Evolutionary conservation across 768 basidiomycete genomes (phyloP).

Genomic region (Tubosaeta sp.): DNA sequence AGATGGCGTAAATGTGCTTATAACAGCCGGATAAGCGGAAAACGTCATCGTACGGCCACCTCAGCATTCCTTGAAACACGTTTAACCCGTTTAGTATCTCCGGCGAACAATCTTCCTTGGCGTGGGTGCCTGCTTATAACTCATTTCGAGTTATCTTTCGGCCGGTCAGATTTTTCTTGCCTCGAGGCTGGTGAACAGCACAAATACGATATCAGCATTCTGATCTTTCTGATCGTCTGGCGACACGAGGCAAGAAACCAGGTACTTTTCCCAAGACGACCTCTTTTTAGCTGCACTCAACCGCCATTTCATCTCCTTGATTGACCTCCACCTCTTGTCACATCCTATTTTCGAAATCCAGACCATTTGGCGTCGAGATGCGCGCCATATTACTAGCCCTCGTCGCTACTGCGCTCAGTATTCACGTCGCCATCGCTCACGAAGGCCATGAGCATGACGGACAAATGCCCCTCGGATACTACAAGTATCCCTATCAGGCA

Average conservation of each 20-base stretch:
- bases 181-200: conserved; percentile 45
- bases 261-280: conserved; percentile 26
- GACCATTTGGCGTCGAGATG: conserved; percentile 14
- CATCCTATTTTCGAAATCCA: not conserved
- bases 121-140: conserved; percentile 7
- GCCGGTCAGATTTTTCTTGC: conserved; percentile 17
- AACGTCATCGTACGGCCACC: conserved; percentile 2
- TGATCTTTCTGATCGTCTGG: conserved; percentile 7
- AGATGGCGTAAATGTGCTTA: conserved; percentile 4
- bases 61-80: conserved; percentile 9
- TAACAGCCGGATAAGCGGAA: conserved; percentile 13
- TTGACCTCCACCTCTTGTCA: not conserved
- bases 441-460: conserved; percentile 40
- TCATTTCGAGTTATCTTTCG: conserved; percentile 7
- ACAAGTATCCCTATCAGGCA: conserved; percentile 62
- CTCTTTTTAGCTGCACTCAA: conserved; percentile 13
- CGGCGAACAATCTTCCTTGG: conserved; percentile 1
- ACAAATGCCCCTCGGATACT: conserved; percentile 65
- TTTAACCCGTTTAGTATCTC: conserved; percentile 7
- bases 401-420: conserved; percentile 22
- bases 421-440: conserved; percentile 31
- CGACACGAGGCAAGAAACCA: conserved; percentile 19
- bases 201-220: conserved; percentile 8
- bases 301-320: not conserved
- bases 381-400: conserved; percentile 20